phyloP scores from a whole-genome alignment of 192 early-diverging fungal genomes.

The Entomortierella beljakovae region DNA sequence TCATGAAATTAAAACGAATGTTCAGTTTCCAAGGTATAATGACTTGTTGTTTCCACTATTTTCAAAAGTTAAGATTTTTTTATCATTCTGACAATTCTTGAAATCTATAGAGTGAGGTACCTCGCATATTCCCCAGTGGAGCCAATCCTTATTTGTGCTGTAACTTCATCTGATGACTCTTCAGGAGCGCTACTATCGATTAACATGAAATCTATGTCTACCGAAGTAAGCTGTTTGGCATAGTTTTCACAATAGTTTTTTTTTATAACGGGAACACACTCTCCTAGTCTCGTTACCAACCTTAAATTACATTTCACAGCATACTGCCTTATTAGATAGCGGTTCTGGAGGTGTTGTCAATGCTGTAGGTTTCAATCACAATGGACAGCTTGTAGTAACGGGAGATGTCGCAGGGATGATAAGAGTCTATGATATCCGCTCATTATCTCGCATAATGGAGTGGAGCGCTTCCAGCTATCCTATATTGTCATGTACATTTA shows the following conservation, averaged over 20 bases:
- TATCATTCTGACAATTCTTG: not conserved
- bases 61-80: not conserved
- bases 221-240: slow-evolving; percentile 46
- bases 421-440: slow-evolving; percentile 65
- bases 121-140: slow-evolving; percentile 66
- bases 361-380: slow-evolving; percentile 70
- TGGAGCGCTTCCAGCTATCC: slow-evolving; percentile 59
- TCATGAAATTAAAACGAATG: slow-evolving; percentile 64
- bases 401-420: slow-evolving; percentile 65
- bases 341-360: slow-evolving; percentile 53
- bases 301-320: slow-evolving; percentile 5
- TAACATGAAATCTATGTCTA: slow-evolving; percentile 66
- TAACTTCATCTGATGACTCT: slow-evolving; percentile 36
- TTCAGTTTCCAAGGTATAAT: slow-evolving; percentile 57
- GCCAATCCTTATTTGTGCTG: slow-evolving; percentile 64
- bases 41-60: too few relatives aligned
- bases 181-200: slow-evolving; percentile 62
- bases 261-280: too few relatives aligned
- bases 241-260: not conserved
- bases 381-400: slow-evolving; percentile 69
- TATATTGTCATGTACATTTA: slow-evolving; percentile 65
- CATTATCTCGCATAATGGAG: slow-evolving; percentile 65
- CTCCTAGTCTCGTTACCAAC: not conserved
- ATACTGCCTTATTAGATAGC: slow-evolving; percentile 8
- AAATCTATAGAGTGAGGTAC: slow-evolving; percentile 54